phyloP scores from a whole-genome alignment of 2,329 filamentous ascomycete genomes.

The Aureobasidium leucospermi region DNA sequence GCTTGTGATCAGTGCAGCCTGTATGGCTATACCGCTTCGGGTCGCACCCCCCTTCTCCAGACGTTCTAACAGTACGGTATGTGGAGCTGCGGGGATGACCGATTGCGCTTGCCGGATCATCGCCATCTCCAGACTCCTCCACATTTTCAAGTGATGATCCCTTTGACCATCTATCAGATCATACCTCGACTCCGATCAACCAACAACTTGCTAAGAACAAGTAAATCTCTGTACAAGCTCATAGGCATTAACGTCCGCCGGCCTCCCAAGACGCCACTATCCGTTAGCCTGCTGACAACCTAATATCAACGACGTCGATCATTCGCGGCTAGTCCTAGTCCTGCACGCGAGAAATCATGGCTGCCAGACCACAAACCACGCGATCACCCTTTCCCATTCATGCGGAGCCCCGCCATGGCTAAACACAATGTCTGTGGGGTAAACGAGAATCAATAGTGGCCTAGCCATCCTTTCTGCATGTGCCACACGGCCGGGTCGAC shows the following conservation, averaged over 20 bases:
- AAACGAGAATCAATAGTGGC: slow-evolving; percentile 10
- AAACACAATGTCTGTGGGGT: slow-evolving; percentile 7
- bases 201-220: neutral
- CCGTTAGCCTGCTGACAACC: neutral
- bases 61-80: neutral
- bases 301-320: slow-evolving; percentile 13
- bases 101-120: neutral
- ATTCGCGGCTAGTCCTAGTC: neutral
- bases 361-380: slow-evolving; percentile 7
- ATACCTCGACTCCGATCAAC: neutral
- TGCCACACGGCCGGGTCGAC: slow-evolving; percentile 3
- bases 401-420: slow-evolving; percentile 12
- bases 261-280: neutral
- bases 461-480: slow-evolving; percentile 1
- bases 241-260: neutral
- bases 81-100: neutral
- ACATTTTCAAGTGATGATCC: slow-evolving; percentile 3
- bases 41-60: slow-evolving; percentile 2
- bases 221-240: neutral
- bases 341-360: neutral
- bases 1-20: slow-evolving; percentile 3
- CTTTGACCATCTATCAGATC: neutral
- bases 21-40: neutral
- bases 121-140: slow-evolving; percentile 2
- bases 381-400: slow-evolving; percentile 10